Evolutionary conservation across 225 moss, liverwort and hornwort genomes (phyloP).

Genomic region (Straminergon stramineum): DNA sequence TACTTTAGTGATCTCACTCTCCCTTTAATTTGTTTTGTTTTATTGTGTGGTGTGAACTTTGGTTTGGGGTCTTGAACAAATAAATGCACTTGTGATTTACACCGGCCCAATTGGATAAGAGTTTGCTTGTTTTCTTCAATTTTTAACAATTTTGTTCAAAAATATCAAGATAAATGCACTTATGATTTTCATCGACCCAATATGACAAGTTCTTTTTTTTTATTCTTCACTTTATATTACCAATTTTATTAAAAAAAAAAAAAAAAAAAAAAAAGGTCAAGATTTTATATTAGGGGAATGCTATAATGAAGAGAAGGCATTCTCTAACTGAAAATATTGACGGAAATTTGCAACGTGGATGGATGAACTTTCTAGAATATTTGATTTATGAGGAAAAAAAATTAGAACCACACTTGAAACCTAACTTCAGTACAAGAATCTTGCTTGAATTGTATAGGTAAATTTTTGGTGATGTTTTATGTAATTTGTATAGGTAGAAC

Average conservation of each 20-base stretch:
- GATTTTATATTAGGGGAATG: background rate
- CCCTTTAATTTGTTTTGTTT: background rate
- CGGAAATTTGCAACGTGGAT: fast-evolving
- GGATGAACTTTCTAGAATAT: background rate
- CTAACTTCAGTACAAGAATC: fast-evolving
- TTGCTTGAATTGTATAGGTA: fast-evolving
- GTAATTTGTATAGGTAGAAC: no score
- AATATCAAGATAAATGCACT: background rate
- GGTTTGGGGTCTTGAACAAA: background rate
- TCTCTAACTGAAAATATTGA: fast-evolving
- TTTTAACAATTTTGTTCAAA: background rate
- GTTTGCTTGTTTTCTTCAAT: no score
- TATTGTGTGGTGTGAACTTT: background rate
- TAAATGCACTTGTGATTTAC: fast-evolving
- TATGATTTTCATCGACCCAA: fast-evolving
- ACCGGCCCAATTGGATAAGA: fast-evolving
- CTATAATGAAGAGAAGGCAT: fast-evolving
- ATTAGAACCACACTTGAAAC: fast-evolving
- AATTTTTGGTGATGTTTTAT: fast-evolving
- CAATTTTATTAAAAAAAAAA: background rate
- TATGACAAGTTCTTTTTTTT: fast-evolving
- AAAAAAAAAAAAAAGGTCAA: no score
- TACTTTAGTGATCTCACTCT: background rate
- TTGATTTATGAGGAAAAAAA: background rate
- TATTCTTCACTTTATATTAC: fast-evolving